Evolutionary conservation across 305 asterid genomes (phyloP).

Genomic region (Plantago coronopus): DNA sequence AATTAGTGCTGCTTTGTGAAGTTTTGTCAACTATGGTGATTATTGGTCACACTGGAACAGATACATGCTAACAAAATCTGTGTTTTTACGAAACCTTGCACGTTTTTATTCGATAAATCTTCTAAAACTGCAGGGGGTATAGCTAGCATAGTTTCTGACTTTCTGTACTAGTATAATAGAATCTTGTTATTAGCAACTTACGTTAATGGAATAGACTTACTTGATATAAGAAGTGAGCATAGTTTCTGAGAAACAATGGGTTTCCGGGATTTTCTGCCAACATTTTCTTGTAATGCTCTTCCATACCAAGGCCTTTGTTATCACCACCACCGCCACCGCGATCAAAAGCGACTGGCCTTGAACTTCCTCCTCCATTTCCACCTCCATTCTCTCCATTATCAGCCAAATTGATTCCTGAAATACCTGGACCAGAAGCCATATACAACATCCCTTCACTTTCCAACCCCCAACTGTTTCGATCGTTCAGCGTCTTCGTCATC

Average conservation of each 20-base stretch:
- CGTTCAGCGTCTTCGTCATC: constrained; percentile 23
- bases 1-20: background rate
- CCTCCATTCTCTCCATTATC: constrained; percentile 35
- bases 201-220: constrained; percentile 30
- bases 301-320: constrained; percentile 38
- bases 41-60: no score
- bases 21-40: no score
- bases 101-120: no score
- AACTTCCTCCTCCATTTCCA: constrained; percentile 43
- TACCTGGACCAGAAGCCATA: constrained; percentile 67
- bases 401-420: constrained; percentile 33
- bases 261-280: constrained; percentile 62
- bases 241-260: constrained; percentile 69
- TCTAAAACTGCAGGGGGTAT: background rate
- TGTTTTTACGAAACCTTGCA: no score
- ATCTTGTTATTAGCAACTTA: background rate
- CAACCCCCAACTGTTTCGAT: constrained; percentile 19
- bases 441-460: constrained; percentile 50
- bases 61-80: no score
- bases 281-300: constrained; percentile 66
- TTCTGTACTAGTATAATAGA: background rate
- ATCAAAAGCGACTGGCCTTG: constrained; percentile 42
- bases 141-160: background rate
- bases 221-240: constrained; percentile 77
- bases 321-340: constrained; percentile 47